These are phyloP conservation scores for Suhomyces sp. DNA, from an alignment of 805 yeast species.

Conservation along the genomic window DNA sequence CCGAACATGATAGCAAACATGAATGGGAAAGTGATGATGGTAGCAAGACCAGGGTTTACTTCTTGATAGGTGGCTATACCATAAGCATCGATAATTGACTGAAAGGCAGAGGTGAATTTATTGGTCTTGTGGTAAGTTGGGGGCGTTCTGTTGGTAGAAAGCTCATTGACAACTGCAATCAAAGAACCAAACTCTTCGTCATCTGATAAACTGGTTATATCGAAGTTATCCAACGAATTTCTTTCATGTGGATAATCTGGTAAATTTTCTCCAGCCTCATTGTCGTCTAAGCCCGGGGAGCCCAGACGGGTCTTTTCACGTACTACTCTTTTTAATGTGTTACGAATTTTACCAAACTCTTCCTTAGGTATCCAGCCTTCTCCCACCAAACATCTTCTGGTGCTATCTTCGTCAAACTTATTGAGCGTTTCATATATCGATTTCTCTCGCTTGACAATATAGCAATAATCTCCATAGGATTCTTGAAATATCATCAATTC, in stretches of 20 bases:
- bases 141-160: conserved; percentile 80
- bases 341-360: conserved; percentile 39
- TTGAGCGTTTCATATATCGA: conserved; percentile 58
- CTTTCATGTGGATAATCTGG: not conserved
- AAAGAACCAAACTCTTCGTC: conserved; percentile 13
- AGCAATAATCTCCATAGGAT: conserved; percentile 28
- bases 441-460: conserved; percentile 49
- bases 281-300: conserved; percentile 6
- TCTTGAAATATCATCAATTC: conserved; percentile 39
- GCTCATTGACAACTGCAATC: conserved; percentile 41
- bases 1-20: conserved; percentile 99
- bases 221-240: conserved; percentile 21
- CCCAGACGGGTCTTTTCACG: conserved; percentile 27
- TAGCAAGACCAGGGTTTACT: conserved; percentile 93
- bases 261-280: not conserved
- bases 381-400: conserved; percentile 62
- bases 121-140: conserved; percentile 96
- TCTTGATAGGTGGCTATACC: conserved; percentile 92
- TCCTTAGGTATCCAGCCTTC: conserved; percentile 73
- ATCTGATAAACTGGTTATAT: conserved; percentile 3
- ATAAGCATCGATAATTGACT: conserved; percentile 90
- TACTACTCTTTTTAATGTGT: conserved; percentile 42
- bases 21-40: conserved; percentile 93
- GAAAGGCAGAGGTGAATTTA: conserved; percentile 91
- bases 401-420: conserved; percentile 64